Base-by-base conservation (phyloP, 2,329 filamentous ascomycete species). In the Sporothrix luriei region DNA sequence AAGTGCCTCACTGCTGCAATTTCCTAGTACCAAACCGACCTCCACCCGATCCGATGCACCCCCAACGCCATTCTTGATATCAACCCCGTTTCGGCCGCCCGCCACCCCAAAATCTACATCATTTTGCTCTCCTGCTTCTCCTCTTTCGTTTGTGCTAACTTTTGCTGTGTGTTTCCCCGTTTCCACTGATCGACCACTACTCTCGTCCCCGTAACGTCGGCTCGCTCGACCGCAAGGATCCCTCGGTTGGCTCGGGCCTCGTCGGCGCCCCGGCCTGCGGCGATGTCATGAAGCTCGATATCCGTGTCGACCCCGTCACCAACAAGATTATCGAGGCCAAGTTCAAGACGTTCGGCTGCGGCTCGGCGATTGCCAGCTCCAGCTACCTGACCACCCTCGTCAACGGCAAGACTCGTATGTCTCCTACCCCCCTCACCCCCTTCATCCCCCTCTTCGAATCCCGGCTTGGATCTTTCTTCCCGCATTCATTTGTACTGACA, bases 331-430 rank as follows among this genome's bases (percentile, higher is more conserved):
- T 89, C 76, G 94, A 97, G 76, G 94, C 97, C 79, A 95, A 96
- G 82, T 97, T 97, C 88, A 97, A 97, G 89, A 97, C 94, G 0
- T 97, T 97, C 78, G 94, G 94, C 55, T 97, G 94, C 79, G 94
- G 94, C 69, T 93, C 90, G 40, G 95, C 95, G 74, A 99, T 99
- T 80, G 95, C 95, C 55, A 94, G 91, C 73, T 96, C 91, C 71
- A 95, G 91, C 78, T 99, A 99, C 79, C 82, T 99, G 76, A 99
- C 95, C 10, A 74, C 73, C 81, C 84, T 99, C 71, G 94, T 99
- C 73, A 88, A 93, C 73, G 95, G 95, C 72, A 99, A 98, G 94
- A 97, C 91, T 16, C 51, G 69, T 71, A 68, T 26, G 70, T 67
- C 51, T 13, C 16, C 14, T 5, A n/a, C 4, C 7, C 19, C 48